Evolutionary conservation across 495 filamentous ascomycete genomes (phyloP), one percentile per base, ranked within the genome.

Genomic region (Penicillium lividum): DNA sequence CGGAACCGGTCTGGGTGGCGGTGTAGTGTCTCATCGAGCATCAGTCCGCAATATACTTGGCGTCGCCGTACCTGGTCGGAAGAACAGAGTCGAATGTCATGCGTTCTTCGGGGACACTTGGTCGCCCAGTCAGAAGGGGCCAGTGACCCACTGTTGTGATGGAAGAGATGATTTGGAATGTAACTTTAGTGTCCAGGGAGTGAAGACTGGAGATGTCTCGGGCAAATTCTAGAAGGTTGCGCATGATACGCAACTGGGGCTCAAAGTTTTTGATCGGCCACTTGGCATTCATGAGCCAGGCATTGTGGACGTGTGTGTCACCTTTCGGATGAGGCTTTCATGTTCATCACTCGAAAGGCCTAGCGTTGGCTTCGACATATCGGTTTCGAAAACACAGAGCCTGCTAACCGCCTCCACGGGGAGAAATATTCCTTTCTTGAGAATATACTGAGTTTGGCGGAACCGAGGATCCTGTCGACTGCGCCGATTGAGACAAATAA

Each of bases 121-220:
- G 50, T 7, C 63, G 51, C 0, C 72, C 71, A 6, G 28, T 68
- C 43, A 53, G 34, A 1, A 76, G 53, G 0, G 74, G 72, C 45
- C 80, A 76, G 28, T 74, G 58, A 0, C 81, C 80, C 3, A 85
- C 79, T 0, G 70, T 67, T 2, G 69, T 73, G 46, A 86, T 81
- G 0, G 83, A 86, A 0, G 83, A 87, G 3, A 86, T 67, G 27
- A 87, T 70, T 44, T 73, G 73, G 47, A 58, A 65, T 1, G 52
- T 29, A 22, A 62, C 7, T 27, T 29, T 27, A 5, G 25, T 49
- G 11, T 4, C 9, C 5, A 11, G 28, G 29, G 31, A 2, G 7
- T 15, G 53, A 7, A 66, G 68, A 1, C 36, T 34, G 3, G 45
- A 31, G 7, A 70, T 70, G 0, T 73, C 76, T 0, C 62, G 30